Percentiles rank a stretch among this genome's conserved stretches.
phyloP scores from a whole-genome alignment of 192 early-diverging fungal genomes.

The Umbelopsis ramanniana region DNA sequence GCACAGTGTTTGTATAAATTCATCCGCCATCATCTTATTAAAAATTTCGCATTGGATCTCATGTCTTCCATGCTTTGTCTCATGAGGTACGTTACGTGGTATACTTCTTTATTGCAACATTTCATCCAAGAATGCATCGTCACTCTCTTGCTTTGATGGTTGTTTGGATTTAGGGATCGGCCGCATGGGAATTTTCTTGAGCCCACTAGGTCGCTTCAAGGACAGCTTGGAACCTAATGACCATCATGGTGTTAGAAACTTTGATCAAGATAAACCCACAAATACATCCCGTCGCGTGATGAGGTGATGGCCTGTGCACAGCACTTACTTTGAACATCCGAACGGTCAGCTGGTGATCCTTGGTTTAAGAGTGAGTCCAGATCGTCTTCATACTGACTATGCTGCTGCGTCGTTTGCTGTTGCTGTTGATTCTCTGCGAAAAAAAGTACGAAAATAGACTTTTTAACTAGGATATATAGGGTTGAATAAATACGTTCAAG shows the following conservation, averaged over 20 bases:
- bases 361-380: conserved; percentile 13
- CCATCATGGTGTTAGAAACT: background rate
- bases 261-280: conserved; percentile 7
- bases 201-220: background rate
- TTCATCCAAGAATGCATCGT: conserved; percentile 40
- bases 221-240: conserved; percentile 3
- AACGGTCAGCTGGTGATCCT: conserved; percentile 6
- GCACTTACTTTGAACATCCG: conserved; percentile 12
- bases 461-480: too few relatives aligned
- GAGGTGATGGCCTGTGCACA: conserved; percentile 6
- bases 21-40: background rate
- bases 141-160: conserved; percentile 14
- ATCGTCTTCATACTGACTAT: conserved; percentile 20
- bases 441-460: background rate
- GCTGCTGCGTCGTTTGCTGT: background rate
- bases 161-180: background rate
- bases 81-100: background rate
- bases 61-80: background rate
- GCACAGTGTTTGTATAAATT: background rate
- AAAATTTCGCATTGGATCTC: background rate
- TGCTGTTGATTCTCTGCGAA: background rate
- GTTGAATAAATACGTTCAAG: too few relatives aligned
- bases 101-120: conserved; percentile 25
- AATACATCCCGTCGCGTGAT: background rate
- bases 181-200: background rate